A percentile compares a stretch with the other conserved stretches of the same genome.
Conservation (phyloP, 768 basidiomycete genomes). For the Boletus rubescentipes region DNA sequence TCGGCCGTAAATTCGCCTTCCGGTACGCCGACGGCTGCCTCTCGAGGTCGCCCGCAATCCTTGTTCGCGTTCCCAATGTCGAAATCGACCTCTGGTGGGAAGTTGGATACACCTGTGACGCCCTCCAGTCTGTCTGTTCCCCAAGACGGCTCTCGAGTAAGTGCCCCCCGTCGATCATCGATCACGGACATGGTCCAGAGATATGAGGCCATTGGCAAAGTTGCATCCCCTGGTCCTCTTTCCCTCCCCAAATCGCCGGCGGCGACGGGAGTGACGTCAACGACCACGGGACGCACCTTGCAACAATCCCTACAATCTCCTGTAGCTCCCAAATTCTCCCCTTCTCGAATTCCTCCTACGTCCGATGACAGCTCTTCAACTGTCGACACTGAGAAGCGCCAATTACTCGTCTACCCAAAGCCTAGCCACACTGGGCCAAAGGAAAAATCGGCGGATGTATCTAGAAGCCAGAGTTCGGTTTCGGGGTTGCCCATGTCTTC, state of each 20-base stretch:
- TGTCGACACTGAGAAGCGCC: constrained; percentile 24
- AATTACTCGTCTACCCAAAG: constrained; percentile 6
- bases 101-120: constrained; percentile 30
- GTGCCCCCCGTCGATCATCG: constrained; percentile 58
- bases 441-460: constrained; percentile 14
- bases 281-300: constrained; percentile 19
- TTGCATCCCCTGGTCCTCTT: constrained; percentile 28
- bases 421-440: constrained; percentile 18
- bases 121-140: constrained; percentile 47
- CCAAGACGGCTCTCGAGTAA: constrained; percentile 42
- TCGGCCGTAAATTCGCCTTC: constrained; percentile 25
- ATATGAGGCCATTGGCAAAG: constrained; percentile 64
- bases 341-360: constrained; percentile 19
- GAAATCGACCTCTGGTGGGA: constrained; percentile 42
- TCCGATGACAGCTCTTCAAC: constrained; percentile 8
- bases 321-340: constrained; percentile 19
- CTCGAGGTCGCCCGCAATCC: constrained; percentile 75
- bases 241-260: constrained; percentile 33
- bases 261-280: constrained; percentile 11
- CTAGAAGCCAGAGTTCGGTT: constrained; percentile 17
- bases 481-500: constrained; percentile 23
- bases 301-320: constrained; percentile 26
- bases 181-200: constrained; percentile 86
- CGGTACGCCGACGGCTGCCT: constrained; percentile 30
- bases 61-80: constrained; percentile 66